phyloP scores from a whole-genome alignment of 257 asterid genomes.

The Craterostigma plantagineum region DNA sequence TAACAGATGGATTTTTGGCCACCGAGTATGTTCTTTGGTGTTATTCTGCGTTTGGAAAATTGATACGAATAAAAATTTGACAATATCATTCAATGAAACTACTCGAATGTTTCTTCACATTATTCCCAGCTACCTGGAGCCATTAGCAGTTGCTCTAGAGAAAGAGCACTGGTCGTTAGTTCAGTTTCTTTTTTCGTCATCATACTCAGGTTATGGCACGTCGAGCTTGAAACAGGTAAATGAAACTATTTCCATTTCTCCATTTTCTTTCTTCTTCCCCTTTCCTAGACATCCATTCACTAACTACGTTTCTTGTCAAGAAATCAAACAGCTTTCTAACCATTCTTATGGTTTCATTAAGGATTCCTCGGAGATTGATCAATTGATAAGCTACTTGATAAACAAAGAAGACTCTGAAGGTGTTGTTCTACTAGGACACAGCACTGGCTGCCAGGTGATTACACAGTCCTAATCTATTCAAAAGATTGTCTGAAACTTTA shows the following conservation, averaged over 20 bases:
- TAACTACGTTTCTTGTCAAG: no score
- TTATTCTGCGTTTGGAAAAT: neutral
- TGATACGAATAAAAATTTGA: neutral
- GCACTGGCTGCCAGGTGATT: constrained; percentile 89
- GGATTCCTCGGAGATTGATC: constrained; percentile 91
- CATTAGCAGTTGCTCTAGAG: constrained; percentile 77
- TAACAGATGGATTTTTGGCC: constrained; percentile 89
- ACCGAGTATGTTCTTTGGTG: constrained; percentile 44
- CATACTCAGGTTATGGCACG: constrained; percentile 82
- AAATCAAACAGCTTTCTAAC: no score
- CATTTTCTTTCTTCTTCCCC: constrained; percentile 7
- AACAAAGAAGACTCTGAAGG: constrained; percentile 95
- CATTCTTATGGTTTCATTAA: constrained; percentile 9
- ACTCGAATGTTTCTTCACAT: neutral
- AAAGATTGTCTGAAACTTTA: no score
- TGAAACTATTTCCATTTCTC: neutral
- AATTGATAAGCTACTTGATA: constrained; percentile 72
- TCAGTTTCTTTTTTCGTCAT: constrained; percentile 83
- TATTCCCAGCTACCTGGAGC: constrained; percentile 68
- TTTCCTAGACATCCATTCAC: no score
- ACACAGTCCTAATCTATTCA: neutral
- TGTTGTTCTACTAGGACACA: constrained; percentile 86
- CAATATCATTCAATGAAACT: neutral
- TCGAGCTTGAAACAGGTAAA: constrained; percentile 92
- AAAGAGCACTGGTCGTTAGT: constrained; percentile 91